These are phyloP conservation scores for Hygrophorus pudorinus DNA, from an alignment of 768 basidiomycete species.

Conservation along the genomic window DNA sequence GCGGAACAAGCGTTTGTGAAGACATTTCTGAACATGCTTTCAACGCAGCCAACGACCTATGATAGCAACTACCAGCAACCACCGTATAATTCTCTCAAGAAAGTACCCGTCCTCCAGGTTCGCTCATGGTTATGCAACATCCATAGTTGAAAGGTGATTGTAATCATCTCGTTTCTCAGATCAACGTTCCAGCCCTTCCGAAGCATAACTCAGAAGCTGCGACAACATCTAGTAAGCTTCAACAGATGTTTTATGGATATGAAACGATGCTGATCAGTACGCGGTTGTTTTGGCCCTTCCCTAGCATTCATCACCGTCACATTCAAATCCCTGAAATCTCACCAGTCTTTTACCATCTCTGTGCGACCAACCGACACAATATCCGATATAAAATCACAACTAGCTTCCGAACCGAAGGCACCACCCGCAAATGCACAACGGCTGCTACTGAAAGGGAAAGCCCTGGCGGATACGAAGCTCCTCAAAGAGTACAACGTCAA, in stretches of 20 bases:
- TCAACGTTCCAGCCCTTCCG: slow-evolving; percentile 53
- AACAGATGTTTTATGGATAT: not conserved
- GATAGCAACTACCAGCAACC: slow-evolving; percentile 72
- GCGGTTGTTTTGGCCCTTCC: not conserved
- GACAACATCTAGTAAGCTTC: slow-evolving; percentile 21
- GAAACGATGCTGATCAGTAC: not conserved
- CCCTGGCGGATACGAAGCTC: slow-evolving; percentile 78
- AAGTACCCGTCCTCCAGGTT: slow-evolving; percentile 62
- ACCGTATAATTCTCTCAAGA: slow-evolving; percentile 52
- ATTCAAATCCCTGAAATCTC: slow-evolving; percentile 89
- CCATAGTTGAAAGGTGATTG: not conserved
- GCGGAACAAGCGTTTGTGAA: slow-evolving; percentile 63
- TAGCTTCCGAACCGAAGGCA: slow-evolving; percentile 56
- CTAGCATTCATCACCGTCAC: slow-evolving; percentile 31
- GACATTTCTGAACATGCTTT: slow-evolving; percentile 52
- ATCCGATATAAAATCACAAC: slow-evolving; percentile 63
- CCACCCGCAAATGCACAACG: slow-evolving; percentile 78
- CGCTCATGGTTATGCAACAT: slow-evolving; percentile 15
- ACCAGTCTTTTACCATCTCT: slow-evolving; percentile 61
- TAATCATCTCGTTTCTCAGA: slow-evolving; percentile 23
- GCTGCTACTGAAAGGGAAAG: slow-evolving; percentile 90
- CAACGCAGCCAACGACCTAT: slow-evolving; percentile 58
- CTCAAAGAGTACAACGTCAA: slow-evolving; percentile 84
- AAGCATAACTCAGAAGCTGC: slow-evolving; percentile 31
- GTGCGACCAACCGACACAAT: slow-evolving; percentile 80